Conservation (phyloP, 768 basidiomycete genomes). For the Russula griseocarnosa region DNA sequence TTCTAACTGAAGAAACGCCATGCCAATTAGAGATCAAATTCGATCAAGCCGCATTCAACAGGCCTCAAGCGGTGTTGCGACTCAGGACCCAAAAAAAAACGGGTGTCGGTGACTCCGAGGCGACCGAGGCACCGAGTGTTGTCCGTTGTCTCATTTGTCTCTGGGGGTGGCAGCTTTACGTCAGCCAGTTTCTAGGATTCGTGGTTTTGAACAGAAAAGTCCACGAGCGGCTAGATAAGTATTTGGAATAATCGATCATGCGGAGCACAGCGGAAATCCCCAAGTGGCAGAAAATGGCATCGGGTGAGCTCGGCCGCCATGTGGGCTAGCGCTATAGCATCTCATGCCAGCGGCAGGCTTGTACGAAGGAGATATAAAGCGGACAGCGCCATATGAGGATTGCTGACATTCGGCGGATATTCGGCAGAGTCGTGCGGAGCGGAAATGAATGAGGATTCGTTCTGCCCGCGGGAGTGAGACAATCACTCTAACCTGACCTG, state of each 20-base stretch:
- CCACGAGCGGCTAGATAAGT: conserved; percentile 65
- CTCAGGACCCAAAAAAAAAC: conserved; percentile 61
- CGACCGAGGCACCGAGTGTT: conserved; percentile 47
- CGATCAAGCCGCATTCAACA: conserved; percentile 48
- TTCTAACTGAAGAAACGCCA: conserved; percentile 40
- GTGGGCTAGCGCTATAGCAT: conserved; percentile 49
- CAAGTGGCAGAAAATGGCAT: conserved; percentile 65
- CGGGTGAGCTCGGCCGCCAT: conserved; percentile 42
- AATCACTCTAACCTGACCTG: background rate
- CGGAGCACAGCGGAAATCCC: conserved; percentile 68
- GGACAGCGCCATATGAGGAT: background rate
- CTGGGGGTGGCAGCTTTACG: conserved; percentile 33
- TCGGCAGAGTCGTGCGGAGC: background rate
- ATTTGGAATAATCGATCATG: conserved; percentile 20
- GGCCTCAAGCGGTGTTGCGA: conserved; percentile 50
- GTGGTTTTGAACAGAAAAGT: conserved; percentile 39
- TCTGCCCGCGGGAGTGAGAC: background rate
- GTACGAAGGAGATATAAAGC: conserved; percentile 28
- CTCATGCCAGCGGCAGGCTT: conserved; percentile 71
- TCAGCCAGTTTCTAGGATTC: background rate
- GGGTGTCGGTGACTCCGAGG: too few species aligned
- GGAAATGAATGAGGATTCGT: too few species aligned
- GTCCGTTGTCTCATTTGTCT: conserved; percentile 46
- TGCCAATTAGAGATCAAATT: conserved; percentile 53
- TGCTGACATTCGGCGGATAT: background rate